Percentiles rank a stretch among this genome's conserved stretches.
phyloP scores from a whole-genome alignment of 768 basidiomycete genomes.

The Pleurotus ostreatus region DNA sequence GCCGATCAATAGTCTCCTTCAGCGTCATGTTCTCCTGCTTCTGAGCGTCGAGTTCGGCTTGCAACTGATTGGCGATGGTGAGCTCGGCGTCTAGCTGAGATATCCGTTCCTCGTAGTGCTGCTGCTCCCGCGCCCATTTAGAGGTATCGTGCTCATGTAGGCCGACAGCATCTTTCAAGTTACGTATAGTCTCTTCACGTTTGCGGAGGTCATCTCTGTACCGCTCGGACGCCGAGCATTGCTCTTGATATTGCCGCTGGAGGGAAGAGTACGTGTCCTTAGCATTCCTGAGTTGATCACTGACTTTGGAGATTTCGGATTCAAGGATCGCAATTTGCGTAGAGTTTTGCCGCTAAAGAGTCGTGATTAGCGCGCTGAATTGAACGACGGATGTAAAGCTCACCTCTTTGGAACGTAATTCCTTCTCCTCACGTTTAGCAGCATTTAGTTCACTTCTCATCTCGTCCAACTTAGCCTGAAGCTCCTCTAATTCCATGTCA shows the following conservation, averaged over 20 bases:
- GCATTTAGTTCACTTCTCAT: constrained; percentile 68
- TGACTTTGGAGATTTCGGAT: constrained; percentile 72
- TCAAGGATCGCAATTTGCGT: constrained; percentile 70
- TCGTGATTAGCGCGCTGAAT: constrained; percentile 1
- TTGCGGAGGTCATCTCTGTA: constrained; percentile 70
- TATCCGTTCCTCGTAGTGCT: constrained; percentile 70
- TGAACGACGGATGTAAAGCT: constrained; percentile 13
- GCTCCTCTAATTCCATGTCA: constrained; percentile 79
- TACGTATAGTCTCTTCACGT: constrained; percentile 70
- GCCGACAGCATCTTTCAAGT: constrained; percentile 53
- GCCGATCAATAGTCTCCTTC: constrained; percentile 94
- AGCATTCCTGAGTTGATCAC: constrained; percentile 70
- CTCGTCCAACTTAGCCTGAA: constrained; percentile 77
- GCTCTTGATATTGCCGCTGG: constrained; percentile 87
- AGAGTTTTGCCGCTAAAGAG: constrained; percentile 53
- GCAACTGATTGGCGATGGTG: constrained; percentile 61
- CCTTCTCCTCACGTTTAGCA: constrained; percentile 90
- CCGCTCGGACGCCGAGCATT: constrained; percentile 78
- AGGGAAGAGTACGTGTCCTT: constrained; percentile 70
- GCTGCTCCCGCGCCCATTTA: constrained; percentile 66
- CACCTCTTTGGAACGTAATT: constrained; percentile 84
- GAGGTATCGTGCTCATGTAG: constrained; percentile 62
- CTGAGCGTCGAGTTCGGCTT: constrained; percentile 80
- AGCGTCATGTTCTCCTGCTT: constrained; percentile 91
- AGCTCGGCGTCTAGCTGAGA: constrained; percentile 71